These are phyloP conservation scores for Phylloporus scabripes DNA, from an alignment of 768 basidiomycete species.

Conservation along the genomic window DNA sequence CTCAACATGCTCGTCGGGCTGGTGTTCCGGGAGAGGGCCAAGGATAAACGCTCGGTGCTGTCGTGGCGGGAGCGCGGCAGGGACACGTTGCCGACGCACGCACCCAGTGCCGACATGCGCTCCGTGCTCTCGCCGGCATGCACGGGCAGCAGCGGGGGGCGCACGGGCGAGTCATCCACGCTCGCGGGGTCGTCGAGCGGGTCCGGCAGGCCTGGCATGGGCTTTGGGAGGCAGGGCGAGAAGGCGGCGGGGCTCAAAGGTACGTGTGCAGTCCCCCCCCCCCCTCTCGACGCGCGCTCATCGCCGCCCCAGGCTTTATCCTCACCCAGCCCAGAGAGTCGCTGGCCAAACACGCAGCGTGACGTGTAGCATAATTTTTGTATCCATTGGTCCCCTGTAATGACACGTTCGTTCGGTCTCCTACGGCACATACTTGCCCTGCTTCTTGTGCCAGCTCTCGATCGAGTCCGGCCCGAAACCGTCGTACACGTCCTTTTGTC, in stretches of 20 bases:
- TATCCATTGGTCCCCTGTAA: constrained; percentile 7
- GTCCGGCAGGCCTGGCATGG: constrained; percentile 44
- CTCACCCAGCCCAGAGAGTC: constrained; percentile 56
- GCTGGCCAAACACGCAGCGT: constrained; percentile 42
- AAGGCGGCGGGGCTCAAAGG: constrained; percentile 69
- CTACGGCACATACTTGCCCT: constrained; percentile 36
- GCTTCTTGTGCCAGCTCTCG: constrained; percentile 57
- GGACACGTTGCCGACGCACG: constrained; percentile 48
- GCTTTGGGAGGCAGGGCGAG: constrained; percentile 80
- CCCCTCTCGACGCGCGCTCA: too few relatives aligned
- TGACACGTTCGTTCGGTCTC: too few relatives aligned
- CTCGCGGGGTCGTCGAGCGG: constrained; percentile 15
- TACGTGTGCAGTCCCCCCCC: too few relatives aligned
- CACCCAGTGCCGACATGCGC: constrained; percentile 20
- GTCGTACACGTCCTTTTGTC: constrained; percentile 43
- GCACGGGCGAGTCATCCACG: constrained; percentile 1
- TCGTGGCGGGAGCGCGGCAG: constrained; percentile 58
- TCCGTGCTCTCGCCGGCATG: constrained; percentile 14
- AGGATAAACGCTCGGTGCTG: constrained; percentile 59
- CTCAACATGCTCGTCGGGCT: constrained; percentile 78
- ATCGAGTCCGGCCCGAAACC: constrained; percentile 42
- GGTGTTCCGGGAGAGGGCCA: constrained; percentile 67
- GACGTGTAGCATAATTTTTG: too few relatives aligned
- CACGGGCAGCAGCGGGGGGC: constrained; percentile 9
- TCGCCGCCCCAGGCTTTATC: constrained; percentile 40